These are phyloP conservation scores for Solanum sejunctum DNA, from an alignment of 257 asterid species.

Conservation along the genomic window DNA sequence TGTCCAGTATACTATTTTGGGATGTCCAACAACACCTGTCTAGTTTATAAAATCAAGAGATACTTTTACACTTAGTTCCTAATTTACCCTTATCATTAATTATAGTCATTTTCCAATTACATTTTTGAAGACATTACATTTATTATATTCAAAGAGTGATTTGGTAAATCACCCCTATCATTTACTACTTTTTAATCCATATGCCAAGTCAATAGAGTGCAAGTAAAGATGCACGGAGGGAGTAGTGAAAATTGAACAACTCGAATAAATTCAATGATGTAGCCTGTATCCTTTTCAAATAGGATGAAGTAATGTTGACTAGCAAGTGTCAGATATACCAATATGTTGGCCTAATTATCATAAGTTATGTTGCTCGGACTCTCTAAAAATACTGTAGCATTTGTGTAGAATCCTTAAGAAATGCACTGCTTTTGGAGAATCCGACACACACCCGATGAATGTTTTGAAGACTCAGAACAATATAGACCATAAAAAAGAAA, in stretches of 20 bases:
- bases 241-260: not conserved
- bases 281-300: not conserved
- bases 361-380: not conserved
- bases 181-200: no score
- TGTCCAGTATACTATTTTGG: no score
- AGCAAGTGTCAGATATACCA: not conserved
- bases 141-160: no score
- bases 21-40: no score
- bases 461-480: not conserved
- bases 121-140: no score
- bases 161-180: no score
- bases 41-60: no score
- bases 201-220: no score
- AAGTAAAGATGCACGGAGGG: not conserved
- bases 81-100: no score
- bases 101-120: no score
- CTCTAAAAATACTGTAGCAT: not conserved
- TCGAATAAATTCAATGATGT: not conserved
- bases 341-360: not conserved
- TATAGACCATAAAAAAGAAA: not conserved
- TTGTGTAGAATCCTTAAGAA: not conserved
- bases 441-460: not conserved
- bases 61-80: no score
- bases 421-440: not conserved
- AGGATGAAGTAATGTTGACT: not conserved